Conservation (phyloP, 345 rosid genomes). For the Acer yangbiense region DNA sequence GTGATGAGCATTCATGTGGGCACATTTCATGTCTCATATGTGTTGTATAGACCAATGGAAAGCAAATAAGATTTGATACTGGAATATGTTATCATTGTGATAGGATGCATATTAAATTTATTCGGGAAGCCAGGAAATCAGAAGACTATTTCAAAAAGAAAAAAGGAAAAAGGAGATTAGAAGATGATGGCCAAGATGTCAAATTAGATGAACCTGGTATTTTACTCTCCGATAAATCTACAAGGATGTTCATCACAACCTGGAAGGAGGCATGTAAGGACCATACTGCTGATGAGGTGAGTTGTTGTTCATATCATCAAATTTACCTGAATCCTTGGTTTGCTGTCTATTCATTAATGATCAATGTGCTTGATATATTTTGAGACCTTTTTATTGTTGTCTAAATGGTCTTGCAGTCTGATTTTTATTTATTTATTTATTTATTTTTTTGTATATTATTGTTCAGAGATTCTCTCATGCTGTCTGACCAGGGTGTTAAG, state of each 20-base stretch:
- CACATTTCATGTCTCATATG: not conserved
- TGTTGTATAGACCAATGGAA: not conserved
- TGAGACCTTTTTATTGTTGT: no score
- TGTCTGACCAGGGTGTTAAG: no score
- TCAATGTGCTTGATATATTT: no score
- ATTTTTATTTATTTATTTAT: no score
- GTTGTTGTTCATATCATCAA: conserved; percentile 14
- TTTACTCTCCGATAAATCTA: conserved; percentile 42
- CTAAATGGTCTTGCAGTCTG: no score
- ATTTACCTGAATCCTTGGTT: not conserved
- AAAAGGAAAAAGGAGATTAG: conserved; percentile 35
- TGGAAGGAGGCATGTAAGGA: conserved; percentile 85
- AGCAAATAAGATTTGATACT: not conserved
- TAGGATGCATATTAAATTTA: conserved; percentile 71
- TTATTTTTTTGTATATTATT: no score
- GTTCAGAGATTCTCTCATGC: no score
- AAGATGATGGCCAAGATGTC: conserved; percentile 23
- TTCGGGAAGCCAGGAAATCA: conserved; percentile 59
- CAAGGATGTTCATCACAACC: conserved; percentile 63
- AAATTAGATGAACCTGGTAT: conserved; percentile 43
- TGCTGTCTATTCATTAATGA: no score
- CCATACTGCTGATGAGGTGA: conserved; percentile 54
- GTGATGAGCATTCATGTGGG: not conserved
- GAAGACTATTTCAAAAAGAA: conserved; percentile 45
- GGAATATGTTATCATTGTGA: conserved; percentile 20